These are phyloP conservation scores for Podila epicladia DNA, from an alignment of 192 early-diverging fungal species.

Conservation along the genomic window DNA sequence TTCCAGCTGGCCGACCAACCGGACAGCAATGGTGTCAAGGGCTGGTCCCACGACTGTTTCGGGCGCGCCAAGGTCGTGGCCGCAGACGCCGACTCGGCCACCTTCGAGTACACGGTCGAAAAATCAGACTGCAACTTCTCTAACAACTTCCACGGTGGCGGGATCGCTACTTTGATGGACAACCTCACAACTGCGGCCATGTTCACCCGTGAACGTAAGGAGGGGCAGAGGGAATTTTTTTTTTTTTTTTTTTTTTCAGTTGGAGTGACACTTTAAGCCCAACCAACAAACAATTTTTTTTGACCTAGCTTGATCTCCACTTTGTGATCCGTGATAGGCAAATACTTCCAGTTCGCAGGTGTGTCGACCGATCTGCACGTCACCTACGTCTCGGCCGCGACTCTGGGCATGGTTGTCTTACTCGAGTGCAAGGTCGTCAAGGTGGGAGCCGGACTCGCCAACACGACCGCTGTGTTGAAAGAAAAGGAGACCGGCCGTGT, in stretches of 20 bases:
- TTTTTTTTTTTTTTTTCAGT: background rate
- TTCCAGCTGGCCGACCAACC: slow-evolving; percentile 5
- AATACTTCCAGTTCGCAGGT: slow-evolving; percentile 35
- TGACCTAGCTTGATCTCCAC: no score
- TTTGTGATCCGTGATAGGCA: slow-evolving; percentile 8
- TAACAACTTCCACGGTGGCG: slow-evolving; percentile 54
- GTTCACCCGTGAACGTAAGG: slow-evolving; percentile 39
- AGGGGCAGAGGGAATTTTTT: background rate
- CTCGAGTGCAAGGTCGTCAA: slow-evolving; percentile 45
- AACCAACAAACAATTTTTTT: no score
- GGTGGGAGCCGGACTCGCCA: slow-evolving; percentile 44
- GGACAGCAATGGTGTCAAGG: slow-evolving; percentile 13
- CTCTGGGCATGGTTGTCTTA: slow-evolving; percentile 26
- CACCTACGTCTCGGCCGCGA: slow-evolving; percentile 46
- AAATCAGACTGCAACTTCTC: slow-evolving; percentile 50
- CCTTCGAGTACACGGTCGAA: slow-evolving; percentile 40
- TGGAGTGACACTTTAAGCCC: background rate
- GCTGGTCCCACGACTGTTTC: slow-evolving; percentile 22
- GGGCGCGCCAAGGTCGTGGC: slow-evolving; percentile 27
- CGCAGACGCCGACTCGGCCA: slow-evolving; percentile 35
- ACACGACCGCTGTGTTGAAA: slow-evolving; percentile 29
- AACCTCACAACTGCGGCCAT: slow-evolving; percentile 43
- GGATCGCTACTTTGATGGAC: slow-evolving; percentile 52
- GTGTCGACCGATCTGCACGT: slow-evolving; percentile 55
- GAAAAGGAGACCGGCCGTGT: slow-evolving; percentile 38